Evolutionary conservation across 768 basidiomycete species (phyloP), one percentile per base, ranked within the genome.

Genomic region (Mycena alexandri): DNA sequence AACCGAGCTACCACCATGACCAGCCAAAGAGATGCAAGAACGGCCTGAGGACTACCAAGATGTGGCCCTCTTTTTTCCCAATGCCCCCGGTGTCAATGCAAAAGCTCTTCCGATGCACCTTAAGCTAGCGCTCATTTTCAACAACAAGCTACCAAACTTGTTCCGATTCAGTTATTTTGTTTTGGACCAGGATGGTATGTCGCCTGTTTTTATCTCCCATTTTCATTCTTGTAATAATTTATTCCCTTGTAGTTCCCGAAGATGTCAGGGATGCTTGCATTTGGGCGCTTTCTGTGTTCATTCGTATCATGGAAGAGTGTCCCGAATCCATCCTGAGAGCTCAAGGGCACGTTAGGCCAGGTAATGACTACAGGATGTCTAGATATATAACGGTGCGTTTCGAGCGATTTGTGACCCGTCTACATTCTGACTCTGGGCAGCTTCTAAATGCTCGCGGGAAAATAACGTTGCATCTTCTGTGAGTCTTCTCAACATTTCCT

Each of bases 121-220:
- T 51, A 60, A 54, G 29, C 58, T 61, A 19, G 51, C 33, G 1
- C 44, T 66, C 14, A 43, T 66, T 12, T 66, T 66, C 8, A 66
- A 66, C n/a, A 54, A 22, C 19, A 51, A 60, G 14, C 34, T 68
- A 8, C 38, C 50, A 19, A 60, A 54, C 42, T 55, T 75, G n/a
- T 76, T 73, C 62, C 66, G 55, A 36, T 75, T 73, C 56, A 53
- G 61, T n/a, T 73, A 72, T 56, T 72, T 75, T 44, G 64, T 48
- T 24, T 54, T 59, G 29, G 56, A 46, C 12, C 54, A 65, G 10
- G 75, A 75, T 43, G 71, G 72, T 72, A 29, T 41, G 68, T 58
- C 3, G 16, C 34, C 36, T 5, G 14, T 17, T 16, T 9, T 25
- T 10, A 34, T n/a, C 36, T 19, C 24, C 12, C 4, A 36, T 38